Conservation (phyloP, 306 rosid genomes). For the Oxytropis ochrocephala region DNA sequence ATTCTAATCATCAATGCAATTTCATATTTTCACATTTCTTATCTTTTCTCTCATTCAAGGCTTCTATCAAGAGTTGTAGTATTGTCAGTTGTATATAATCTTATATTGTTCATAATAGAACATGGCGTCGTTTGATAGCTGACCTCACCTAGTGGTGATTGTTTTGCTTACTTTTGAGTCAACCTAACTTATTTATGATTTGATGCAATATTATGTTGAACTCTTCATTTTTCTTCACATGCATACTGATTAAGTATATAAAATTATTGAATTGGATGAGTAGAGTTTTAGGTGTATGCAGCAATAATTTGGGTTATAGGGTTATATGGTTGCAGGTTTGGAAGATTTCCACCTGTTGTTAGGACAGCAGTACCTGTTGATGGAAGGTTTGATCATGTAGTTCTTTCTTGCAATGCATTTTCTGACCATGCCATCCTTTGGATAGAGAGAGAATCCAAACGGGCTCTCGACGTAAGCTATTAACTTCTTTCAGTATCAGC, state of each 20-base stretch:
- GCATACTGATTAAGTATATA: not conserved
- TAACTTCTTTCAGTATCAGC: conserved; percentile 11
- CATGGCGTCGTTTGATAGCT: not conserved
- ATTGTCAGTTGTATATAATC: not conserved
- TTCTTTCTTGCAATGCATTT: conserved; percentile 85
- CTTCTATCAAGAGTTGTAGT: not conserved
- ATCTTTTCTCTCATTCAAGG: too few species aligned
- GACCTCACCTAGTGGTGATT: not conserved
- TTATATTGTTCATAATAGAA: not conserved
- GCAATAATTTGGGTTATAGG: conserved; percentile 21
- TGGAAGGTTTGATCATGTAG: conserved; percentile 90
- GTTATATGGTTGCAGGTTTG: conserved; percentile 49
- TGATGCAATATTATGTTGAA: not conserved
- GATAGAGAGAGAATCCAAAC: conserved; percentile 84
- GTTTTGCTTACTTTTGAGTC: not conserved
- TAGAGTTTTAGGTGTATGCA: conserved; percentile 1
- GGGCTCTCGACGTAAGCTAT: conserved; percentile 70
- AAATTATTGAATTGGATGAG: not conserved
- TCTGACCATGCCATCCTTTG: conserved; percentile 84
- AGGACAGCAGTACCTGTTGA: conserved; percentile 97
- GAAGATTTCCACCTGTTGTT: conserved; percentile 89
- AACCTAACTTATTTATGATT: not conserved
- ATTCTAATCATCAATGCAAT: too few species aligned
- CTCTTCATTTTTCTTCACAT: not conserved
- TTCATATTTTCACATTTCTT: too few species aligned